A percentile compares a stretch with the other conserved stretches of the same genome.
These are phyloP conservation scores for Cercophora newfieldiana DNA, from an alignment of 495 filamentous ascomycete genomes.

Conservation along the genomic window DNA sequence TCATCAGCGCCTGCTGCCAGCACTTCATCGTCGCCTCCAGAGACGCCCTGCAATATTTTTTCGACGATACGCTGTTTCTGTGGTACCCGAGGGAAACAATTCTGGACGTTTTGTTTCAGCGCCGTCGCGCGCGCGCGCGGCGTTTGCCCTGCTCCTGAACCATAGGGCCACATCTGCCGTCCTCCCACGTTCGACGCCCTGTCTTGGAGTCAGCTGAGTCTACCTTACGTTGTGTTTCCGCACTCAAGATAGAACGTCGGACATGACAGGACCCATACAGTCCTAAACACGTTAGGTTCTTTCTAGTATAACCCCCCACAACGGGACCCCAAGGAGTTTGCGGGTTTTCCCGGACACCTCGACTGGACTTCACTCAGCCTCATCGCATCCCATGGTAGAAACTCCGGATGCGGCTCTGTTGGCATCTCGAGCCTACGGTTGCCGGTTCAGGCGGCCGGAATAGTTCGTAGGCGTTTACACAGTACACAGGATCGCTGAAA, in stretches of 20 bases:
- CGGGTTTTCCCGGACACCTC: too few species aligned
- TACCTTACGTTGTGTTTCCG: too few species aligned
- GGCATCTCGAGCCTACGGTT: neutral
- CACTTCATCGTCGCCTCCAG: neutral
- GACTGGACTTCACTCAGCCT: neutral
- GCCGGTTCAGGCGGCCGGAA: neutral
- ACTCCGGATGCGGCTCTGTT: neutral
- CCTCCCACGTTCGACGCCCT: too few species aligned
- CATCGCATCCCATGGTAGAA: neutral
- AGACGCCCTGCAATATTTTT: too few species aligned
- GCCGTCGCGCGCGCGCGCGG: neutral
- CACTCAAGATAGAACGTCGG: too few species aligned
- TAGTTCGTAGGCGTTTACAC: neutral
- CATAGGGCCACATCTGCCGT: neutral
- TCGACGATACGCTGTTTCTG: neutral
- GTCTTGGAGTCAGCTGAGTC: too few species aligned
- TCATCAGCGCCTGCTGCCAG: too few species aligned
- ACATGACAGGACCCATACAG: too few species aligned
- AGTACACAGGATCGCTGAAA: neutral
- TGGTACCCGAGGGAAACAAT: neutral
- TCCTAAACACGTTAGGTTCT: too few species aligned
- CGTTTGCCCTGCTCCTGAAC: neutral
- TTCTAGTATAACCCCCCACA: too few species aligned
- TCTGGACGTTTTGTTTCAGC: neutral
- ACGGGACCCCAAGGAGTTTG: too few species aligned